Conservation (phyloP, 2,329 filamentous ascomycete species). For the Monosporascus ibericus region DNA sequence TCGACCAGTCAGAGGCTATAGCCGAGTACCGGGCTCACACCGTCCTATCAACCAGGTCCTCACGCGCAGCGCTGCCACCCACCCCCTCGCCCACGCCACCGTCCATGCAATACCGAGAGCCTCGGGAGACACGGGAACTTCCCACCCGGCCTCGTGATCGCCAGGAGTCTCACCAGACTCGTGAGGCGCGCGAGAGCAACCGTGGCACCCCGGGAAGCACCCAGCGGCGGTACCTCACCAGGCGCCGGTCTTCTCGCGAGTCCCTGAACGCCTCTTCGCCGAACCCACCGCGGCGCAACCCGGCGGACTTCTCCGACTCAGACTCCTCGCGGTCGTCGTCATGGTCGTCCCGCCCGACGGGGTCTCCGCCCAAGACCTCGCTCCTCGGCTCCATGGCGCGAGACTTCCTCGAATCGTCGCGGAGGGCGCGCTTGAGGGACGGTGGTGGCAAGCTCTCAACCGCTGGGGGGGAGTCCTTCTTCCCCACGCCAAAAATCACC, state of each 20-base stretch:
- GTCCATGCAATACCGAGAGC: not conserved
- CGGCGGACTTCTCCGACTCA: not conserved
- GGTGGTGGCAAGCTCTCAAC: conserved; percentile 2
- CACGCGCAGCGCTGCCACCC: not conserved
- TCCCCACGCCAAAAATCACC: conserved; percentile 19
- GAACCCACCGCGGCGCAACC: not conserved
- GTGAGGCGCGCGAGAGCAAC: not conserved
- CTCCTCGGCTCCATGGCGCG: not conserved
- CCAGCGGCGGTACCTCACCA: no score
- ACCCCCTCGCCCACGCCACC: not conserved
- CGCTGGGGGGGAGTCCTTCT: conserved; percentile 10
- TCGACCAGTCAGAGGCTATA: not conserved
- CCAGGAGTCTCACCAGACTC: not conserved
- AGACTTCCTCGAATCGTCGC: not conserved
- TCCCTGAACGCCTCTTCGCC: no score
- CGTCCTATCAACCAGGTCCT: no score
- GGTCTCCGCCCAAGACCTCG: not conserved
- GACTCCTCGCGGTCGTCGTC: not conserved
- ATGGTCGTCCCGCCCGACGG: not conserved
- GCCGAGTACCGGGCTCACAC: not conserved
- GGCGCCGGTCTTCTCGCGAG: no score
- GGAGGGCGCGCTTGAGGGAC: not conserved
- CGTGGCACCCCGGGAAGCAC: no score
- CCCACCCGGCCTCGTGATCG: no score
- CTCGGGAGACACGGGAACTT: not conserved